Conservation (phyloP, 1,284 basidiomycete genomes). For the Malassezia furfur region DNA sequence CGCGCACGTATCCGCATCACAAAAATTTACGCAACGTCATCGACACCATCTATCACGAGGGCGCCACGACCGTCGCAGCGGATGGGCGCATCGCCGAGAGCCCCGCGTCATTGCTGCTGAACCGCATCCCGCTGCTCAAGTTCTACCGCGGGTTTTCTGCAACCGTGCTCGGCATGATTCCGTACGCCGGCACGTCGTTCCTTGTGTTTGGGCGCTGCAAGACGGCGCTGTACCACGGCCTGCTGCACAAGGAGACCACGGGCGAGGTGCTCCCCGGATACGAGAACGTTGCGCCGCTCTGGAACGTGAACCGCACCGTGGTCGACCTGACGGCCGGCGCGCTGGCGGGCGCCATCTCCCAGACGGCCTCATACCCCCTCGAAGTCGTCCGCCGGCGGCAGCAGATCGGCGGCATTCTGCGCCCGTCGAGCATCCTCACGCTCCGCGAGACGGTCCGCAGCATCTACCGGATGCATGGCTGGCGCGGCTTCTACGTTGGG, state of each 20-base stretch:
- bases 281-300: neutral
- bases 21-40: constrained; percentile 34
- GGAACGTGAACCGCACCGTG: constrained; percentile 37
- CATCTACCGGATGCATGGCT: constrained; percentile 65
- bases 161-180: constrained; percentile 61
- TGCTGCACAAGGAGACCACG: constrained; percentile 26
- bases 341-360: constrained; percentile 74
- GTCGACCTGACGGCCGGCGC: constrained; percentile 70
- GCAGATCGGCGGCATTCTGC: constrained; percentile 69
- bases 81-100: constrained; percentile 48
- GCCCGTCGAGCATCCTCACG: constrained; percentile 37
- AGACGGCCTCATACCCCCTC: constrained; percentile 90
- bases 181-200: constrained; percentile 93
- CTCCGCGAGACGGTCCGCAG: constrained; percentile 45
- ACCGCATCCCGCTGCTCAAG: constrained; percentile 54
- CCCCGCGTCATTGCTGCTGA: constrained; percentile 16
- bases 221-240: constrained; percentile 28
- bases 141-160: constrained; percentile 82
- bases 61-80: constrained; percentile 55
- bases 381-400: constrained; percentile 86
- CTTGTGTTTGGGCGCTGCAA: constrained; percentile 52
- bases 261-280: neutral
- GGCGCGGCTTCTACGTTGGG: constrained; percentile 86
- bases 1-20: constrained; percentile 51
- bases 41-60: constrained; percentile 40